Evolutionary conservation across 805 yeast genomes (phyloP).

Genomic region (Metschnikowia gruessii): DNA sequence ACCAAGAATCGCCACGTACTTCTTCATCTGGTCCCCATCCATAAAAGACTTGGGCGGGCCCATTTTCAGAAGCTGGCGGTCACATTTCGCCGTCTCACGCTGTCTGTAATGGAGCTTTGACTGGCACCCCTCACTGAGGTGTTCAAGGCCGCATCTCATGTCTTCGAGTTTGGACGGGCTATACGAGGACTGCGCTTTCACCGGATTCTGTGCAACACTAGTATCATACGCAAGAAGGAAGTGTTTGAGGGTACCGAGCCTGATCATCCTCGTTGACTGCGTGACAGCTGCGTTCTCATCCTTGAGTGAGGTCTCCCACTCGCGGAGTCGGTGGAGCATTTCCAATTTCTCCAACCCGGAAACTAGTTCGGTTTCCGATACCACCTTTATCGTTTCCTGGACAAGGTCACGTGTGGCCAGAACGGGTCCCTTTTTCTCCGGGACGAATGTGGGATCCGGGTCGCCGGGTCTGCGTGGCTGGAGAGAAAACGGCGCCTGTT

Average conservation of each 20-base stretch:
- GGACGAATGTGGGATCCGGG: too few species aligned
- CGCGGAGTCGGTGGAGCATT: not conserved
- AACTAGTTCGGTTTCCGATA: not conserved
- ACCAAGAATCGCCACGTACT: not conserved
- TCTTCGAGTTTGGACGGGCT: not conserved
- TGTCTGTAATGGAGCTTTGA: not conserved
- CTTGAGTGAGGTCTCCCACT: not conserved
- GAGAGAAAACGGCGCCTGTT: not conserved
- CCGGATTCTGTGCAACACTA: not conserved
- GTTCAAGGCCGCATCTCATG: not conserved
- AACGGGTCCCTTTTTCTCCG: not conserved
- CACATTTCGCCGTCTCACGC: not conserved
- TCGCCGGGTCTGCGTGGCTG: not conserved
- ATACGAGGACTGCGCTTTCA: not conserved
- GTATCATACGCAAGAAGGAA: slow-evolving; percentile 1
- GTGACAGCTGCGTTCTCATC: not conserved
- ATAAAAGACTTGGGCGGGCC: not conserved
- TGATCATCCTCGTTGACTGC: not conserved
- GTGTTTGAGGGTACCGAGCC: not conserved
- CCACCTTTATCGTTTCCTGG: not conserved
- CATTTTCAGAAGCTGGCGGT: not conserved
- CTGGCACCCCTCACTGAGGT: not conserved
- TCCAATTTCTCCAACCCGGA: not conserved
- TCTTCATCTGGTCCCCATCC: not conserved
- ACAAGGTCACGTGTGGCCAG: not conserved